Percentiles rank a stretch among this genome's conserved stretches.
phyloP scores from a whole-genome alignment of 2,329 filamentous ascomycete species.

The Xylaria sp. region DNA sequence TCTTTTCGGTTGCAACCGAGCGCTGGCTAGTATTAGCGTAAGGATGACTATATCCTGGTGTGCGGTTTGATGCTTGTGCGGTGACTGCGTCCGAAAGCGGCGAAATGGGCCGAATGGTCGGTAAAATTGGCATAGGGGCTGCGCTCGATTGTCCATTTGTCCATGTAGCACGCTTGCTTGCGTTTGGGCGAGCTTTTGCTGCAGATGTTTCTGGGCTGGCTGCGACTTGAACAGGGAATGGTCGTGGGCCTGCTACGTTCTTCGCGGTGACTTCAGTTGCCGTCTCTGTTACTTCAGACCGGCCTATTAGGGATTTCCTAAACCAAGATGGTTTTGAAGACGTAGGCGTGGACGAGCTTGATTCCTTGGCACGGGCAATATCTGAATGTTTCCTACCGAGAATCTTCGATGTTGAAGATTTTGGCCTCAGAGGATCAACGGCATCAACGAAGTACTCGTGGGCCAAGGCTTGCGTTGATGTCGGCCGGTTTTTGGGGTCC shows the following conservation, averaged over 20 bases:
- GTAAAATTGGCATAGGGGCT: conserved; percentile 94
- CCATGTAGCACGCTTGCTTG: conserved; percentile 91
- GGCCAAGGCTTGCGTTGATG: conserved; percentile 90
- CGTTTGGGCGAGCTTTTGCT: conserved; percentile 62
- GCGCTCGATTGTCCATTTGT: conserved; percentile 82
- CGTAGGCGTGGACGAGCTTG: conserved; percentile 65
- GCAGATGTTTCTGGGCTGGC: conserved; percentile 54
- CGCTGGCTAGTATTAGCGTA: conserved; percentile 57
- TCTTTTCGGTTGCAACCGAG: conserved; percentile 64
- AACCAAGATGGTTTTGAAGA: conserved; percentile 96
- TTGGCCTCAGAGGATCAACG: conserved; percentile 90
- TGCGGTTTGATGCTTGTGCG: conserved; percentile 81
- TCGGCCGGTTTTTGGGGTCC: conserved; percentile 93
- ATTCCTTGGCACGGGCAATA: conserved; percentile 76
- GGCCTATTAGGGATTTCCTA: conserved; percentile 89
- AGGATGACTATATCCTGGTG: conserved; percentile 64
- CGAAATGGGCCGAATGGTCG: conserved; percentile 93
- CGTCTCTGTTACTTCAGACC: conserved; percentile 76
- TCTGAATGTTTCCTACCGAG: conserved; percentile 92
- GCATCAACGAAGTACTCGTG: conserved; percentile 97
- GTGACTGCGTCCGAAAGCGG: conserved; percentile 95
- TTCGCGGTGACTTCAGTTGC: conserved; percentile 61
- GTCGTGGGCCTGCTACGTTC: conserved; percentile 57
- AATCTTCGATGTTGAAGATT: conserved; percentile 85
- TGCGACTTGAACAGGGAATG: conserved; percentile 45